Evolutionary conservation across 306 rosid genomes (phyloP).

Genomic region (Acacia confusa): DNA sequence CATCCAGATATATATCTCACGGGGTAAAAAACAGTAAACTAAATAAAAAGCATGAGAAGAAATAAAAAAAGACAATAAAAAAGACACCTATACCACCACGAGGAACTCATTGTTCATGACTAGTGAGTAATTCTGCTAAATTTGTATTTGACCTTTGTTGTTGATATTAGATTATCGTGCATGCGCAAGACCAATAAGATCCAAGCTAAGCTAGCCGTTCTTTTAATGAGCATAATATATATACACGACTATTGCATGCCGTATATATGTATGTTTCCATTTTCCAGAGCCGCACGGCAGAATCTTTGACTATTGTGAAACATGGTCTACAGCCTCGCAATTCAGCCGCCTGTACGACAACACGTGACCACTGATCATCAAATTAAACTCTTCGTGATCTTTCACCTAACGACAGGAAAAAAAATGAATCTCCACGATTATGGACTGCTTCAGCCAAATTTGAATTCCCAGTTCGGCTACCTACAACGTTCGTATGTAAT

Average conservation of each 20-base stretch:
- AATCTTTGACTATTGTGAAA: not conserved
- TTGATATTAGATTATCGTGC: not conserved
- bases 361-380: not conserved
- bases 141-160: not conserved
- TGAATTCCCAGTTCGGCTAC: not conserved
- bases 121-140: not conserved
- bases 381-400: not conserved
- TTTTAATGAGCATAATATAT: not conserved
- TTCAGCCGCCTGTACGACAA: not conserved
- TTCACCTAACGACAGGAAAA: not conserved
- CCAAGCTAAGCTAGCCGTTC: not conserved
- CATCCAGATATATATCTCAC: not conserved
- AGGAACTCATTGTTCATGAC: not conserved
- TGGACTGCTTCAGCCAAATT: not conserved
- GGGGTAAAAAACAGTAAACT: not conserved
- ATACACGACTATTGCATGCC: too few relatives aligned
- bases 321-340: too few relatives aligned
- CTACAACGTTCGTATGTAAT: not conserved
- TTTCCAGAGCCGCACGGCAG: not conserved
- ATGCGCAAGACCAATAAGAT: not conserved
- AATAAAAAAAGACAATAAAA: too few relatives aligned
- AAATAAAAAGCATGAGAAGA: not conserved
- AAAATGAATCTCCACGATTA: not conserved
- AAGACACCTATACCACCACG: not conserved
- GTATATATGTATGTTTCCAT: not conserved